Percentiles rank a stretch among this genome's conserved stretches.
Evolutionary conservation across 2,329 filamentous ascomycete genomes (phyloP).

Genomic region (Fusarium sp.): DNA sequence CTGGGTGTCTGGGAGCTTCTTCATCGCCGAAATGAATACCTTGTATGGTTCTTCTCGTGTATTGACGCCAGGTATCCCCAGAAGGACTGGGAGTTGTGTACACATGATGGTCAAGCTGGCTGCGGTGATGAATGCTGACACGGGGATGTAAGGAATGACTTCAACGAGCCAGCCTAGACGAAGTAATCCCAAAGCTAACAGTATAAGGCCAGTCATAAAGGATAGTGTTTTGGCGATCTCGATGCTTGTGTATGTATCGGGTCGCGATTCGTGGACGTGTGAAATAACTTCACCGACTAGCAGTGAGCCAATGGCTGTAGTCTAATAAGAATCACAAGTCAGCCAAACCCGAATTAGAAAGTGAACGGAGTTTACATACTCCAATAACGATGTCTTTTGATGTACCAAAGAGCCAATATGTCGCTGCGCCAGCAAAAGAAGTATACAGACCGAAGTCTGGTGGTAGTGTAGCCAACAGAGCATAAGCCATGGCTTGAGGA

Average conservation of each 20-base stretch:
- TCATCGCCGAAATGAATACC: slow-evolving; percentile 59
- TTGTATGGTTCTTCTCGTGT: slow-evolving; percentile 60
- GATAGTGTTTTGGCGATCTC: slow-evolving; percentile 60
- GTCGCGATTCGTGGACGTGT: slow-evolving; percentile 53
- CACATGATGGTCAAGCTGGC: slow-evolving; percentile 64
- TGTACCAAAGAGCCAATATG: slow-evolving; percentile 87
- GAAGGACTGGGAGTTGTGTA: slow-evolving; percentile 59
- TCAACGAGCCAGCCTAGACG: slow-evolving; percentile 65
- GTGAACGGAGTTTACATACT: slow-evolving; percentile 46
- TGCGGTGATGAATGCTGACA: slow-evolving; percentile 64
- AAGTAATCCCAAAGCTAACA: slow-evolving; percentile 60
- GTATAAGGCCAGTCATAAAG: slow-evolving; percentile 58
- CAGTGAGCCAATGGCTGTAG: slow-evolving; percentile 64
- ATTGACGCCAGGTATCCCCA: slow-evolving; percentile 60
- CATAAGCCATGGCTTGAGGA: slow-evolving; percentile 85
- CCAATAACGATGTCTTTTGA: slow-evolving; percentile 89
- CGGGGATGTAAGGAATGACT: slow-evolving; percentile 63
- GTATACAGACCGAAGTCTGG: slow-evolving; percentile 82
- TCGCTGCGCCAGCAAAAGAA: slow-evolving; percentile 82
- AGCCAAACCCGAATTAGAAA: accelerated
- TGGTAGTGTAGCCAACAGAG: slow-evolving; percentile 74
- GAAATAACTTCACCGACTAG: slow-evolving; percentile 62
- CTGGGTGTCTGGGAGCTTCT: slow-evolving; percentile 57
- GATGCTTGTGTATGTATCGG: slow-evolving; percentile 53
- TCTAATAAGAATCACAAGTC: slow-evolving; percentile 56